Conservation (phyloP, 2,329 filamentous ascomycete species). For the Lasiodiplodia sp. region DNA sequence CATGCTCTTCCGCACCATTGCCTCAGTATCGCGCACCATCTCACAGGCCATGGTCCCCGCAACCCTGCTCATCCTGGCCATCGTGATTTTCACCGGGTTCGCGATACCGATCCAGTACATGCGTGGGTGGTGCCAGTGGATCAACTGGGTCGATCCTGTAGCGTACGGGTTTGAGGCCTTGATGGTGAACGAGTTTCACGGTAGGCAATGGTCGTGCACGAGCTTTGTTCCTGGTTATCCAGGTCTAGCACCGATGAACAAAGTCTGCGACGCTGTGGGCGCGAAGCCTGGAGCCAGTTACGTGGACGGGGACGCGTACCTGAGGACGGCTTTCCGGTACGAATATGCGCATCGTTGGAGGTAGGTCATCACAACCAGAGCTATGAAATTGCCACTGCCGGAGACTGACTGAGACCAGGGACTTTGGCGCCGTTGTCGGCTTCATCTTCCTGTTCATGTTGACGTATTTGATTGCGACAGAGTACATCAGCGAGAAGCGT, state of each 20-base stretch:
- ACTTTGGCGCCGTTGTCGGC: constrained; percentile 55
- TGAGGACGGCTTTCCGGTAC: constrained; percentile 45
- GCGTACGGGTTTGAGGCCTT: constrained; percentile 82
- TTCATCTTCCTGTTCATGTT: constrained; percentile 54
- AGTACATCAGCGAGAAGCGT: constrained; percentile 57
- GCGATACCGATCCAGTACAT: constrained; percentile 66
- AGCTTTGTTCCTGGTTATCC: constrained; percentile 55
- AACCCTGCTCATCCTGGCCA: constrained; percentile 66
- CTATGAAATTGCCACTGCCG: not conserved
- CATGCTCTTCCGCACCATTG: constrained; percentile 85
- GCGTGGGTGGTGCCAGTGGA: constrained; percentile 82
- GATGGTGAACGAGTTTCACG: constrained; percentile 79
- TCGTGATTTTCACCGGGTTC: constrained; percentile 75
- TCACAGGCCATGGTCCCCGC: constrained; percentile 65
- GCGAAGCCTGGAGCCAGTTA: constrained; percentile 46
- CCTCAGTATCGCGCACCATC: constrained; percentile 73
- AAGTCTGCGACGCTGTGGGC: constrained; percentile 52
- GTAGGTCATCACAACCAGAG: not conserved
- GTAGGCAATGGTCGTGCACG: constrained; percentile 64
- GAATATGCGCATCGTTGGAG: constrained; percentile 53
- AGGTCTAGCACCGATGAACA: constrained; percentile 39
- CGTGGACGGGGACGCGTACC: constrained; percentile 51
- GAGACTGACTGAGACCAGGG: constrained; percentile 32
- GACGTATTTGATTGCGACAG: constrained; percentile 53
- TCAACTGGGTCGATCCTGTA: constrained; percentile 81